Percentiles rank a stretch among this genome's conserved stretches.
Conservation (phyloP, 129 eudicot genomes). For the Heracleum sosnowskyi region DNA sequence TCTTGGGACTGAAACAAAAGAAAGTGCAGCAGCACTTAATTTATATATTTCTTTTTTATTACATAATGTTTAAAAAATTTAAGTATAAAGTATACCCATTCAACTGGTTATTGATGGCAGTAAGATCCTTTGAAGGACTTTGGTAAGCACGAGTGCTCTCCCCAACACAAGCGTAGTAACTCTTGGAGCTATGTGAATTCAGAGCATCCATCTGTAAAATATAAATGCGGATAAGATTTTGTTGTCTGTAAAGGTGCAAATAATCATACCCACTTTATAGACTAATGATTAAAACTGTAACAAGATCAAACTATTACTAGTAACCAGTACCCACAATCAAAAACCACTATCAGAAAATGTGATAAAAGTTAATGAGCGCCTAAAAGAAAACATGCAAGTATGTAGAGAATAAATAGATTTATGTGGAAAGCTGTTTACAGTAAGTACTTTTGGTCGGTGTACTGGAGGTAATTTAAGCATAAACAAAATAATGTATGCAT, state of each 20-base stretch:
- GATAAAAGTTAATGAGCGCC: neutral
- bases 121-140: slow-evolving; percentile 93
- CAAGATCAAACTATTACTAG: neutral
- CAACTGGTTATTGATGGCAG: slow-evolving; percentile 85
- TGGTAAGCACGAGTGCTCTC: slow-evolving; percentile 98
- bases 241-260: neutral
- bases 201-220: slow-evolving; percentile 80
- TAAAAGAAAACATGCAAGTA: neutral
- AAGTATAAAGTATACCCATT: slow-evolving; percentile 40
- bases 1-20: slow-evolving; percentile 37
- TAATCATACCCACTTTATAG: neutral
- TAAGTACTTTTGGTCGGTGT: neutral
- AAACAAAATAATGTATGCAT: neutral
- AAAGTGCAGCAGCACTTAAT: neutral
- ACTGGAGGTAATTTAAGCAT: neutral
- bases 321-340: neutral
- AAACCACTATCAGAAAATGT: neutral
- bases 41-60: neutral
- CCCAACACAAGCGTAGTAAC: slow-evolving; percentile 98
- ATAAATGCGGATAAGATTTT: neutral
- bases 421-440: neutral
- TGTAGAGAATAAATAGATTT: neutral
- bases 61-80: neutral
- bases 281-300: neutral
- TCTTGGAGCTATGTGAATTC: slow-evolving; percentile 72